phyloP scores from a whole-genome alignment of 2,329 filamentous ascomycete species.

The Ophiobolus disseminans region DNA sequence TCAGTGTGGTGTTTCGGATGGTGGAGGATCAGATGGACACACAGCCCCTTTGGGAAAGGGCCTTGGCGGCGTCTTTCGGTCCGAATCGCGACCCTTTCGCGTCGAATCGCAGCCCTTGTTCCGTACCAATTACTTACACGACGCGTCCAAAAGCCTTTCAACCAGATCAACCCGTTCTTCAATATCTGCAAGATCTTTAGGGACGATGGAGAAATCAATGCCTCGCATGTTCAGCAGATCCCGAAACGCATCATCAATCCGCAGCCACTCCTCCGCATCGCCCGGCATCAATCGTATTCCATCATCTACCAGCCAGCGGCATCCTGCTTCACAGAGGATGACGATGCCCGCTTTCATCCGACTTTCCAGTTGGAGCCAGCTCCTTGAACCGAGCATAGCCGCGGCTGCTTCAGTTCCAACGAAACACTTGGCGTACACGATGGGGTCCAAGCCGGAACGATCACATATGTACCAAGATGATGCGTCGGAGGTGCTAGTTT shows the following conservation, averaged over 20 bases:
- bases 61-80: background rate
- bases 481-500: background rate
- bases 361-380: constrained; percentile 41
- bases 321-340: constrained; percentile 51
- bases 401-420: constrained; percentile 33
- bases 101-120: background rate
- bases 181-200: background rate
- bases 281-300: constrained; percentile 48
- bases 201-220: constrained; percentile 14
- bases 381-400: constrained; percentile 26
- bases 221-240: constrained; percentile 20
- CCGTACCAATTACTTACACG: background rate
- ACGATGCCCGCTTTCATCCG: constrained; percentile 47
- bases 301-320: constrained; percentile 46
- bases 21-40: too few relatives aligned
- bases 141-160: background rate
- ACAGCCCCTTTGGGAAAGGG: too few relatives aligned
- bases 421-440: constrained; percentile 50
- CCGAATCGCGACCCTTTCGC: background rate
- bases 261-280: constrained; percentile 34
- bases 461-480: constrained; percentile 52
- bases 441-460: constrained; percentile 53
- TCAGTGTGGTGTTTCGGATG: too few relatives aligned
- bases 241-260: constrained; percentile 29
- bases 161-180: background rate